Percentiles rank a stretch among this genome's conserved stretches.
phyloP scores from a whole-genome alignment of 305 asterid species.

The Solanum hybrid region DNA sequence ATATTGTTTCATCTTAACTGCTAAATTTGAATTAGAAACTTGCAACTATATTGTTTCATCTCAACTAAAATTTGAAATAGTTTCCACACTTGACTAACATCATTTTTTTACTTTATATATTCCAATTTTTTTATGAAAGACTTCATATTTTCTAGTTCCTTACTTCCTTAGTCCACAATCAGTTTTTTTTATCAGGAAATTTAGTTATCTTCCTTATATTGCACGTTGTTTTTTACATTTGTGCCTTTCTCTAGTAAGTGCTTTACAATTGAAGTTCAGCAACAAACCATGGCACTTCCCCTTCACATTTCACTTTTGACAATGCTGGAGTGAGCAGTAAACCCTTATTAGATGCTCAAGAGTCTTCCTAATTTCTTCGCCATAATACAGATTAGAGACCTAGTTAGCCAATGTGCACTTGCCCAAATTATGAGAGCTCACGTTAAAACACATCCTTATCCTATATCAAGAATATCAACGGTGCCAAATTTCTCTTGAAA shows the following conservation, averaged over 20 bases:
- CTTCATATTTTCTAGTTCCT: not conserved
- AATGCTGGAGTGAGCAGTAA: not conserved
- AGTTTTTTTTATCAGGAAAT: not conserved
- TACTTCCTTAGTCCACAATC: not conserved
- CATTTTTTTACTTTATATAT: not conserved
- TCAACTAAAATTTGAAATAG: not conserved
- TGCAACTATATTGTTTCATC: not conserved
- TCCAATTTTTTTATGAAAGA: not conserved
- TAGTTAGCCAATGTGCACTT: not conserved
- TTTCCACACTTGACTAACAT: not conserved
- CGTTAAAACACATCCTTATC: not conserved
- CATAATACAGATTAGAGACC: not conserved
- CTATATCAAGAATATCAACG: not conserved
- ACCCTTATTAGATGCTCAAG: not conserved
- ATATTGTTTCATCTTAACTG: not conserved
- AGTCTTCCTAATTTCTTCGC: not conserved
- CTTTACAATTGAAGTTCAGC: not conserved
- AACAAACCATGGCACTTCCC: not conserved
- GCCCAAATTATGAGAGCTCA: not conserved
- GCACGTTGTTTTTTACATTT: not conserved
- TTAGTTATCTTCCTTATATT: not conserved
- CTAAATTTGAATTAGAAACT: not conserved
- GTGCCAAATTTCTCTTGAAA: not conserved
- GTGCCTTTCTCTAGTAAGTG: not conserved
- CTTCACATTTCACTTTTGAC: not conserved